Base-by-base conservation (phyloP, 176 grass and related monocot species). In the Aegilops speltoides region DNA sequence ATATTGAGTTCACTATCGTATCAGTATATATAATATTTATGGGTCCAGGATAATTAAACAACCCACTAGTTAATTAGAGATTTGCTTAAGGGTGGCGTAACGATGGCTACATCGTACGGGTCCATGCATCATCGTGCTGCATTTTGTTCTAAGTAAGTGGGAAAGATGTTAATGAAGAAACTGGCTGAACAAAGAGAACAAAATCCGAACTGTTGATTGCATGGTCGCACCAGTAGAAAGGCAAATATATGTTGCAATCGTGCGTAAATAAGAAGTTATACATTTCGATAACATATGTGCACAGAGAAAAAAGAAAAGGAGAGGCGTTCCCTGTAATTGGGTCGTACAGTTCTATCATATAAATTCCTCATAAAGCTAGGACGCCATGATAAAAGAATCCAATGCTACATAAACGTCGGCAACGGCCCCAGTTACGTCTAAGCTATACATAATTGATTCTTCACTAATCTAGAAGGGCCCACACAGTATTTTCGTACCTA, bases 21-120 rank as follows among this genome's bases (percentile, higher is more conserved):
- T 59, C 54, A 7, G 12, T 80, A 84, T 33, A 20, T 76, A 73
- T 82, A 73, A 33, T 60, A 37, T 80, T 87, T 84, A 63, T 76
- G 66, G 68, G 79, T 57, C 68, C 74, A 79, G 26, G 54, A 75
- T 87, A 80, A 93, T 90, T 79, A 86, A 86, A 79, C 56, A 34
- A 60, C 77, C 57, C 75, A 87, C 91, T 89, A 79, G 78, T 82
- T 78, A 78, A 91, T 63, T 77, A 77, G 82, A 77, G 83, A 80
- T 88, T 80, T 89, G 54, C 28, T 74, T 88, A 85, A 89, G 86
- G 83, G 28, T 60, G 19, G 76, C 33, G 50, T 80, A 89, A 91
- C 66, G 79, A 89, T 89, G 66, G 61, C 84, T 73, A 87, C 65
- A 8, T 91, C 9, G 86, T 91, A 93, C 86, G 86, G 86, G 86